A percentile compares a stretch with the other conserved stretches of the same genome.
Evolutionary conservation across 192 early-diverging fungal species (phyloP).

Genomic region (Lunasporangiospora selenospora): DNA sequence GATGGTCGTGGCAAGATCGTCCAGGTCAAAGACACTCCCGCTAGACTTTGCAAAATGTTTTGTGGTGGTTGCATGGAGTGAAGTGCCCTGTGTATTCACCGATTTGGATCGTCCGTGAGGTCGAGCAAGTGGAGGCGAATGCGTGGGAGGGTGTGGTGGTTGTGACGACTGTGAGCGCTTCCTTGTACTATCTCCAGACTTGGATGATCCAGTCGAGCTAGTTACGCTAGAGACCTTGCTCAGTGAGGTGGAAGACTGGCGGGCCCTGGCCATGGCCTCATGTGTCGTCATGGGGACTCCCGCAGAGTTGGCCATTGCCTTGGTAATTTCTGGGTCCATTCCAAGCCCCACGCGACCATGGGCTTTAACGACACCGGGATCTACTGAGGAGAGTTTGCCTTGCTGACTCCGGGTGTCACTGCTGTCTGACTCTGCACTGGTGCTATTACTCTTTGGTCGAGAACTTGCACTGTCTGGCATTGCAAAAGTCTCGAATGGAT

Average conservation of each 20-base stretch:
- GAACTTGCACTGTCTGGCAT: no score
- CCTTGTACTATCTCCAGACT: neutral
- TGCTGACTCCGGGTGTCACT: constrained; percentile 8
- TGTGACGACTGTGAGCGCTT: constrained; percentile 6
- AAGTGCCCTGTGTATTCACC: neutral
- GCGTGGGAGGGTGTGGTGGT: neutral
- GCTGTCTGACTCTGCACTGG: no score
- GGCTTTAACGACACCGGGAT: neutral
- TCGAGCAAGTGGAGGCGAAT: neutral
- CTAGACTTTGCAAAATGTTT: constrained; percentile 32
- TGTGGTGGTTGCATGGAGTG: constrained; percentile 9
- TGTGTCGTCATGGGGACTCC: neutral
- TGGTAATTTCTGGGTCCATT: constrained; percentile 9
- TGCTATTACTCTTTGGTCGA: no score
- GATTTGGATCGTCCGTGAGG: no score
- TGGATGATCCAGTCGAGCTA: constrained; percentile 12
- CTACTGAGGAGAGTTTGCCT: neutral
- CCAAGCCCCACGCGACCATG: constrained; percentile 11
- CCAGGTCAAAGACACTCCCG: constrained; percentile 27
- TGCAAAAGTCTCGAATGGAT: constrained; percentile 40
- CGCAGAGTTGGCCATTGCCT: constrained; percentile 2
- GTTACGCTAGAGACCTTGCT: neutral
- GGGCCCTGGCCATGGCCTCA: constrained; percentile 2
- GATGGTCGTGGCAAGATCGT: constrained; percentile 27
- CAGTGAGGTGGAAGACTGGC: constrained; percentile 14